Evolutionary conservation across 805 yeast species (phyloP).

Genomic region (Lachancea dasiensis): DNA sequence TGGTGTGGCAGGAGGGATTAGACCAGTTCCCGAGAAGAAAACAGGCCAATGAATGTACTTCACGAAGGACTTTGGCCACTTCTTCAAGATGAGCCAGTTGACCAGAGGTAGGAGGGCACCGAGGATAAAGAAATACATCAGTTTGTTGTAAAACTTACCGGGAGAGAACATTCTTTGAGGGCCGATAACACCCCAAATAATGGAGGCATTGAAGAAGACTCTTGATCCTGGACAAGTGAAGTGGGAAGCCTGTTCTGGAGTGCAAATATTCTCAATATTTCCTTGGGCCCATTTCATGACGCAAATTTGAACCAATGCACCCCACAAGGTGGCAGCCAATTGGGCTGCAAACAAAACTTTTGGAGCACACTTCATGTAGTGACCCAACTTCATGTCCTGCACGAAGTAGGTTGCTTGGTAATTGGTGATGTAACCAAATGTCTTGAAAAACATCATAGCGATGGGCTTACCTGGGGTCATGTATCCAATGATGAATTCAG

Average conservation of each 20-base stretch:
- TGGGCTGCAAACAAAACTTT: conserved; percentile 51
- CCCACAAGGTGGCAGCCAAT: conserved; percentile 40
- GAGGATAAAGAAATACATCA: conserved; percentile 54
- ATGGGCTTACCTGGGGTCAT: conserved; percentile 56
- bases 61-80: conserved; percentile 37
- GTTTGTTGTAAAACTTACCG: conserved; percentile 45
- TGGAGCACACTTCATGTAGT: conserved; percentile 60
- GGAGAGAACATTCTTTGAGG: conserved; percentile 50
- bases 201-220: conserved; percentile 49
- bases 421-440: conserved; percentile 50
- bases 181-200: conserved; percentile 61
- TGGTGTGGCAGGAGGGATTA: conserved; percentile 65
- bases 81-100: conserved; percentile 34
- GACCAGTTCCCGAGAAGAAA: conserved; percentile 46
- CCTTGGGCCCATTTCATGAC: conserved; percentile 40
- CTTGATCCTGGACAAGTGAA: conserved; percentile 44
- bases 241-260: conserved; percentile 35
- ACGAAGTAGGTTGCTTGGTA: conserved; percentile 49
- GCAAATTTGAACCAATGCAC: conserved; percentile 38
- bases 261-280: conserved; percentile 39
- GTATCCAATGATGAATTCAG: conserved; percentile 42
- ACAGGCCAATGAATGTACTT: conserved; percentile 57
- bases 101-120: conserved; percentile 46
- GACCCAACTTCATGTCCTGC: conserved; percentile 56
- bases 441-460: conserved; percentile 55